These are phyloP conservation scores for Paraurostyla sp. DNA, from an alignment of 73 alveolate species.

Conservation along the genomic window DNA sequence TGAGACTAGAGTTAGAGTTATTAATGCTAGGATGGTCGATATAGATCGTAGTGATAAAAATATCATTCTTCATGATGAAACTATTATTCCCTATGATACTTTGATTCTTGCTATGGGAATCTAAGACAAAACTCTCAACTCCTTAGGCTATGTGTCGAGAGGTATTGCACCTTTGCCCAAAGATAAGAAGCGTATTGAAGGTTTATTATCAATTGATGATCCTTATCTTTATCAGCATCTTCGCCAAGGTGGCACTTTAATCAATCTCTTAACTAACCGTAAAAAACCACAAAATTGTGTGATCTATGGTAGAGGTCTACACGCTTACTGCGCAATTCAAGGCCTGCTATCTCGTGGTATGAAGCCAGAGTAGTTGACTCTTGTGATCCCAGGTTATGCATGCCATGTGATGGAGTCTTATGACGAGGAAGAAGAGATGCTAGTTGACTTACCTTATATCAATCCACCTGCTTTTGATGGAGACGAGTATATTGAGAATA, in stretches of 20 bases:
- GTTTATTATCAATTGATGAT: constrained; percentile 88
- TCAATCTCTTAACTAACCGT: constrained; percentile 82
- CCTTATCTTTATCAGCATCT: constrained; percentile 91
- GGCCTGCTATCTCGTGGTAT: constrained; percentile 95
- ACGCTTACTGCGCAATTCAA: constrained; percentile 91
- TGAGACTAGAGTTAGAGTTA: constrained; percentile 96
- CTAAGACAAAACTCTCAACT: constrained; percentile 88
- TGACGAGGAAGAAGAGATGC: constrained; percentile 80
- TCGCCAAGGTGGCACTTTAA: constrained; percentile 79
- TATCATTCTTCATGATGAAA: constrained; percentile 94
- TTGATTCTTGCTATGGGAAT: constrained; percentile 96
- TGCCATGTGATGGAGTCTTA: constrained; percentile 83
- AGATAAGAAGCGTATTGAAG: constrained; percentile 77
- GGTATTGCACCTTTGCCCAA: constrained; percentile 89
- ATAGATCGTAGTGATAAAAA: constrained; percentile 95
- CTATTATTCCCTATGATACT: constrained; percentile 95
- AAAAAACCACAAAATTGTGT: constrained; percentile 86
- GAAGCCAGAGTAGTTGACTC: constrained; percentile 90
- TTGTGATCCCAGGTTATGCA: constrained; percentile 91
- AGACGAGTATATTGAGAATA: constrained; percentile 77
- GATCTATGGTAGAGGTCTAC: constrained; percentile 96
- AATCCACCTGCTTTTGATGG: constrained; percentile 87
- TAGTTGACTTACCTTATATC: constrained; percentile 67
- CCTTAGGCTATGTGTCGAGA: constrained; percentile 77
- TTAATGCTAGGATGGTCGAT: constrained; percentile 96